Evolutionary conservation across 1,139 yeast genomes (phyloP).

Genomic region (Sugiyamaella sp.): DNA sequence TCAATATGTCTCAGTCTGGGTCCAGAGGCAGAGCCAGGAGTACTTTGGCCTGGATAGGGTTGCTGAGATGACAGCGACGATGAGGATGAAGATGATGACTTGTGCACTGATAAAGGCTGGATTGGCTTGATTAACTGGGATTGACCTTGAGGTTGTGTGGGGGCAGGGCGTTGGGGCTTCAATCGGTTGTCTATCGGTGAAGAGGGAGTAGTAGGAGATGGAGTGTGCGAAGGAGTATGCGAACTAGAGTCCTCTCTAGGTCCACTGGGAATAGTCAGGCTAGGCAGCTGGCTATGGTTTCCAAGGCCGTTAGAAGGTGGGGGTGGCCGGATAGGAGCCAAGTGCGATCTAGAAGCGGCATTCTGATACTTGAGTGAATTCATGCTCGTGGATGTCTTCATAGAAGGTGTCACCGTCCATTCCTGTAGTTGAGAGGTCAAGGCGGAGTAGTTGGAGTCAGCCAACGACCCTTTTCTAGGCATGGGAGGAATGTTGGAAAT

Average conservation of each 20-base stretch:
- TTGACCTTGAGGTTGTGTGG: constrained; percentile 26
- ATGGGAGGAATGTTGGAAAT: constrained; percentile 20
- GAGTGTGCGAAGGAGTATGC: constrained; percentile 1
- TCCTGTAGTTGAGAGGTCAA: constrained; percentile 36
- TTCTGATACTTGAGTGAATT: constrained; percentile 20
- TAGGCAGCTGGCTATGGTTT: constrained; percentile 3
- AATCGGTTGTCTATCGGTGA: constrained; percentile 13
- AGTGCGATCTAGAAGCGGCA: constrained; percentile 30
- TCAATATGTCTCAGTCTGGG: constrained; percentile 5
- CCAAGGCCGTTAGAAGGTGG: constrained; percentile 34
- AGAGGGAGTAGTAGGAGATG: constrained; percentile 11
- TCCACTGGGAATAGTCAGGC: constrained; percentile 9
- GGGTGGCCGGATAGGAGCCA: constrained; percentile 38
- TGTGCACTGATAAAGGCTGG: constrained; percentile 24
- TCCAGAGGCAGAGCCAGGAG: not conserved
- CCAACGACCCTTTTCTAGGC: constrained; percentile 12
- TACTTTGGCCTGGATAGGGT: constrained; percentile 8
- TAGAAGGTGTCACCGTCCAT: constrained; percentile 38
- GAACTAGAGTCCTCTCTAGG: not conserved
- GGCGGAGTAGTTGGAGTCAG: constrained; percentile 20
- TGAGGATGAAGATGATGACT: not conserved
- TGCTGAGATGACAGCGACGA: not conserved
- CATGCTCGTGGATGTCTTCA: constrained; percentile 25
- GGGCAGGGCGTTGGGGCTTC: constrained; percentile 24
- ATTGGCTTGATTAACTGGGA: constrained; percentile 19